Conservation (phyloP, 208 protist species). For the Trypanosoma scelopori region DNA sequence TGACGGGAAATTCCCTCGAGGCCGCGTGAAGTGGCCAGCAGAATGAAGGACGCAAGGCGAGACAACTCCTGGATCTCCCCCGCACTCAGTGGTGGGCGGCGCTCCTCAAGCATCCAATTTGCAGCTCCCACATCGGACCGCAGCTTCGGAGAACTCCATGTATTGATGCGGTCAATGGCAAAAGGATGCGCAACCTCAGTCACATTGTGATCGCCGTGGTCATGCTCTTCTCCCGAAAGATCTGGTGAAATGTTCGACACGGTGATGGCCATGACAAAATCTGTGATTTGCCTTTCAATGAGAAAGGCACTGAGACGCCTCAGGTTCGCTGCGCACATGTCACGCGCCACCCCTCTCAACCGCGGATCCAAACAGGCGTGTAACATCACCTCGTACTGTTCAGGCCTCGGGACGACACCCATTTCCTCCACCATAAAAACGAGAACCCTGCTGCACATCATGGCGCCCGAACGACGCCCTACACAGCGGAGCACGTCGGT, state of each 20-base stretch:
- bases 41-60: conserved; percentile 44
- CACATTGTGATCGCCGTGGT: not conserved
- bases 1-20: conserved; percentile 42
- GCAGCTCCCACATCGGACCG: not conserved
- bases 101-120: conserved; percentile 15
- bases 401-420: conserved; percentile 14
- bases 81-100: conserved; percentile 17
- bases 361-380: conserved; percentile 4
- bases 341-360: conserved; percentile 19
- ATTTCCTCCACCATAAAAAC: conserved; percentile 25
- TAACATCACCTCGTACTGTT: conserved; percentile 24
- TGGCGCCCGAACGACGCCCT: conserved; percentile 4
- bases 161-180: not conserved
- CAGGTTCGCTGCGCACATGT: conserved; percentile 18
- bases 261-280: conserved; percentile 24
- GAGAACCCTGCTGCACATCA: conserved; percentile 25
- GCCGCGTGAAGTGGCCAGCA: conserved; percentile 42
- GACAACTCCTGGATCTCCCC: conserved; percentile 41
- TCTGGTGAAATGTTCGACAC: not conserved
- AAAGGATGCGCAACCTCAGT: too few relatives aligned
- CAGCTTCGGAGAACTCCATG: not conserved
- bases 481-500: conserved; percentile 27
- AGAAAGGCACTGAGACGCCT: conserved; percentile 22
- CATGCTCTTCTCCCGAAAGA: not conserved
- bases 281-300: conserved; percentile 22